phyloP scores from a whole-genome alignment of 116 monocot species.

The Zostera marina region DNA sequence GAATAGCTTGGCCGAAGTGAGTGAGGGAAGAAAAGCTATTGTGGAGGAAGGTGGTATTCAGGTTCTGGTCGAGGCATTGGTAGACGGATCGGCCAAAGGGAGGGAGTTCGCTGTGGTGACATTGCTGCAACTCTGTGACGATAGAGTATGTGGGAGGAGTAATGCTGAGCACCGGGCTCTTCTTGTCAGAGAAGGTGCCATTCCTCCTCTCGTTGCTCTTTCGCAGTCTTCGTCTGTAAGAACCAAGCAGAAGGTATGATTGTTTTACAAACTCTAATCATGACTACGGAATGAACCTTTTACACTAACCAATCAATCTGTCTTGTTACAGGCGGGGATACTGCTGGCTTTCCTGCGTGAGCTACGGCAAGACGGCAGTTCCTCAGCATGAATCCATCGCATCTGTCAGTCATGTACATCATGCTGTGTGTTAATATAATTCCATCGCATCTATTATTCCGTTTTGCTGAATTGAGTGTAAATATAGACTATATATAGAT shows the following conservation, averaged over 20 bases:
- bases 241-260: slow-evolving; percentile 72
- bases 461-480: no score
- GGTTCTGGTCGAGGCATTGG: slow-evolving; percentile 66
- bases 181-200: slow-evolving; percentile 77
- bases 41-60: slow-evolving; percentile 72
- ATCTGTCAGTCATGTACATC: no score
- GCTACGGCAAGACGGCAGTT: slow-evolving; percentile 1
- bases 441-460: no score
- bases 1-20: slow-evolving; percentile 42
- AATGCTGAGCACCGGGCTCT: slow-evolving; percentile 23
- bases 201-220: slow-evolving; percentile 80
- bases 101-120: slow-evolving; percentile 75
- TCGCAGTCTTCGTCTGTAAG: slow-evolving; percentile 59
- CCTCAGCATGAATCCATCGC: background rate
- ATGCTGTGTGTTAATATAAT: no score
- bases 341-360: slow-evolving; percentile 1
- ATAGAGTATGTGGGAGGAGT: slow-evolving; percentile 7
- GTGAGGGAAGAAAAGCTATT: slow-evolving; percentile 50
- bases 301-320: background rate
- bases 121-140: slow-evolving; percentile 68
- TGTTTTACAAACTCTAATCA: no score
- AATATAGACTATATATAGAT: no score
- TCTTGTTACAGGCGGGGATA: background rate
- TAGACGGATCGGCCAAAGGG: slow-evolving; percentile 52
- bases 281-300: no score